Evolutionary conservation across 306 rosid species (phyloP).

Genomic region (Rosa persica): DNA sequence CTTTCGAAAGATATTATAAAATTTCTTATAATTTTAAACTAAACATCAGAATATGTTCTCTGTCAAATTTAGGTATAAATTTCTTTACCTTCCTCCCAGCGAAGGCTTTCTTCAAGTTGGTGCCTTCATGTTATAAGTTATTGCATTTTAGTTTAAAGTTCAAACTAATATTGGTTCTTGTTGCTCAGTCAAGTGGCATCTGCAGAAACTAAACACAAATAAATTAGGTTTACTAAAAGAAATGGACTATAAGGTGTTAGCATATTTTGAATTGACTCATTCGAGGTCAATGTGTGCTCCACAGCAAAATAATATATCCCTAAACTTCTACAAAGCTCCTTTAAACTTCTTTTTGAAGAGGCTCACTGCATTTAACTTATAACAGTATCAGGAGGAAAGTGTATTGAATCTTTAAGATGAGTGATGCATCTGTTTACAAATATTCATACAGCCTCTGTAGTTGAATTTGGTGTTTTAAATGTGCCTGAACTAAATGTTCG

Average conservation of each 20-base stretch:
- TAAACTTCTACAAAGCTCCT: background rate
- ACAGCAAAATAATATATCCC: background rate
- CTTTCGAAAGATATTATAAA: background rate
- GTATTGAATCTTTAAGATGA: background rate
- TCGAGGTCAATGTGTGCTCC: background rate
- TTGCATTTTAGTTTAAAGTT: slow-evolving; percentile 18
- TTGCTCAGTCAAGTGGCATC: background rate
- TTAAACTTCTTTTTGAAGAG: background rate
- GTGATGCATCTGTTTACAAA: background rate
- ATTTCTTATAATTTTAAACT: background rate
- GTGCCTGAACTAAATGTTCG: slow-evolving; percentile 7
- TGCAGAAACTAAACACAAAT: background rate
- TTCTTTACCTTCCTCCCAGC: slow-evolving; percentile 4
- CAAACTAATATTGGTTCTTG: background rate
- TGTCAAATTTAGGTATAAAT: slow-evolving; percentile 11
- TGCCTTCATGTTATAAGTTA: slow-evolving; percentile 18
- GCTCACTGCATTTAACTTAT: background rate
- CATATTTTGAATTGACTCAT: background rate
- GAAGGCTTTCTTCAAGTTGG: slow-evolving; percentile 16
- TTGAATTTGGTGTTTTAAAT: background rate
- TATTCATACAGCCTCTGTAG: background rate
- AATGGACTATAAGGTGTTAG: slow-evolving; percentile 14
- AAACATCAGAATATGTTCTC: background rate
- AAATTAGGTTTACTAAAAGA: slow-evolving; percentile 7
- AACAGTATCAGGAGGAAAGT: background rate